These are phyloP conservation scores for Solanum rostratum DNA, from an alignment of 257 asterid genomes.

Conservation along the genomic window DNA sequence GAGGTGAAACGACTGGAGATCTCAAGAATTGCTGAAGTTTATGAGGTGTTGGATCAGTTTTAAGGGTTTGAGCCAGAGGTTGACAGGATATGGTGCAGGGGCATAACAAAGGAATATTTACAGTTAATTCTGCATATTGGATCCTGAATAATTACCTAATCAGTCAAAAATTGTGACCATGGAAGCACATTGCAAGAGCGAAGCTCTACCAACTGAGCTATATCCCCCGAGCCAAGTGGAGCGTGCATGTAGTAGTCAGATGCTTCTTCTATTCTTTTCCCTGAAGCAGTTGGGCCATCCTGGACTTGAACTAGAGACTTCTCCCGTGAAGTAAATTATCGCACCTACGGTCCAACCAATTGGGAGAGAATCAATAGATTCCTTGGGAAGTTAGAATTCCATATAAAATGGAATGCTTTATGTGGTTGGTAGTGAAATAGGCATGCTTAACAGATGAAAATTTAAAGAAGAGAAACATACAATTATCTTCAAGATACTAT, in stretches of 20 bases:
- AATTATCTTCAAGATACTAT: not conserved
- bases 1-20: not conserved
- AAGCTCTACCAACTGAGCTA: too few species aligned
- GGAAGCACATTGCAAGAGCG: not conserved
- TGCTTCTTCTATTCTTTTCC: too few species aligned
- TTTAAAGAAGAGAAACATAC: not conserved
- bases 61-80: not conserved
- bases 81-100: not conserved
- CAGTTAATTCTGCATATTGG: not conserved
- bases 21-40: too few species aligned
- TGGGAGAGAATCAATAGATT: too few species aligned
- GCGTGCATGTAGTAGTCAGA: too few species aligned
- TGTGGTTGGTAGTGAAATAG: not conserved
- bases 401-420: not conserved
- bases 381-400: not conserved
- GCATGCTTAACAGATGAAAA: not conserved
- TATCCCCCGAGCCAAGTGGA: too few species aligned
- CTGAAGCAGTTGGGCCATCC: too few species aligned
- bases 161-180: not conserved
- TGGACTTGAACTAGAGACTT: too few species aligned
- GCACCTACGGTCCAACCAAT: too few species aligned
- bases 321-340: too few species aligned
- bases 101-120: not conserved
- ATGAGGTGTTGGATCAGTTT: not conserved
- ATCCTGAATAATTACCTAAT: not conserved